A percentile compares a stretch with the other conserved stretches of the same genome.
Evolutionary conservation across 495 filamentous ascomycete genomes (phyloP).

Genomic region (Amorphotheca resinae): DNA sequence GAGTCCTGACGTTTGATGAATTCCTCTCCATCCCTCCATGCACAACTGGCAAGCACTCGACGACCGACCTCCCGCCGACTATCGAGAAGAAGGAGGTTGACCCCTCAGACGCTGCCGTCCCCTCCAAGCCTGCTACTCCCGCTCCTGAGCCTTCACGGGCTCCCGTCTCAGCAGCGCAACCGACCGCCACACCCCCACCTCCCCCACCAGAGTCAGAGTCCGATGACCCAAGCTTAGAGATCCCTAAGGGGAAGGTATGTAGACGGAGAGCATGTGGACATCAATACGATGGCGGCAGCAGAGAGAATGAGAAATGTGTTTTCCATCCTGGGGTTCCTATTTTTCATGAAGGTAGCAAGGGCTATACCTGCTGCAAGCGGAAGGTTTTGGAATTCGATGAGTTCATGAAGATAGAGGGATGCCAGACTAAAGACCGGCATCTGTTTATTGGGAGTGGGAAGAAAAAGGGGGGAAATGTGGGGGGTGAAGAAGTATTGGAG

Average conservation of each 20-base stretch:
- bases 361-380: conserved; percentile 92
- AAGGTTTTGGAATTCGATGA: conserved; percentile 94
- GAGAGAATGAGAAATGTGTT: conserved; percentile 64
- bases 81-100: conserved; percentile 35
- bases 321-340: conserved; percentile 79
- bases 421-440: conserved; percentile 68
- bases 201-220: conserved; percentile 70
- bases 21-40: conserved; percentile 91
- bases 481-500: conserved; percentile 47
- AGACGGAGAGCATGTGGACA: conserved; percentile 62
- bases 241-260: conserved; percentile 62
- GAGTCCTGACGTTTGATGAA: conserved; percentile 96
- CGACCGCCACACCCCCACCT: conserved; percentile 46
- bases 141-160: conserved; percentile 29
- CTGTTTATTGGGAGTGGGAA: conserved; percentile 76
- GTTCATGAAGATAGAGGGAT: conserved; percentile 91
- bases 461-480: conserved; percentile 36
- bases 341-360: conserved; percentile 97
- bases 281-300: conserved; percentile 44
- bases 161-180: conserved; percentile 39
- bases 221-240: conserved; percentile 61
- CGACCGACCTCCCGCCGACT: conserved; percentile 51
- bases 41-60: conserved; percentile 87
- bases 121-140: conserved; percentile 14
- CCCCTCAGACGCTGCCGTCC: conserved; percentile 22